A percentile compares a stretch with the other conserved stretches of the same genome.
Evolutionary conservation across 257 asterid genomes (phyloP).

Genomic region (Scutellaria barbata): DNA sequence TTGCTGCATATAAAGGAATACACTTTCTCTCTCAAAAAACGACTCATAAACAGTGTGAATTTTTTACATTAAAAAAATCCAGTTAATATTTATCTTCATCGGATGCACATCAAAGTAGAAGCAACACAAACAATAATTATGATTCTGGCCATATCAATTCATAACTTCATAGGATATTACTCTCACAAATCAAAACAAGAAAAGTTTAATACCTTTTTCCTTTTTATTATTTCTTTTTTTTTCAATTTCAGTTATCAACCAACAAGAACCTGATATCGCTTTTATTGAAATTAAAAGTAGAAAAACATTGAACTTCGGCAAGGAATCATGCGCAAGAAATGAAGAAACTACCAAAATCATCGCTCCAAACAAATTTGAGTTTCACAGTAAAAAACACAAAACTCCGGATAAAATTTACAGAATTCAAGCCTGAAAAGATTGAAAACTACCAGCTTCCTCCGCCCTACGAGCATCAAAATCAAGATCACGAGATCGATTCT

Average conservation of each 20-base stretch:
- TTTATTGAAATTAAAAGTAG: neutral
- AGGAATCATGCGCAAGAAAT: conserved; percentile 7
- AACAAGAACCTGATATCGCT: neutral
- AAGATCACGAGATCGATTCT: conserved; percentile 64
- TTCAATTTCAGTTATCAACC: neutral
- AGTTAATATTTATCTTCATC: conserved; percentile 1
- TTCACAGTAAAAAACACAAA: neutral
- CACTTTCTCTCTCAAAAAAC: conserved; percentile 26
- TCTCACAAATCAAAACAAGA: conserved; percentile 12
- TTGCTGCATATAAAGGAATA: conserved; percentile 51
- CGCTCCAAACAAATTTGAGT: conserved; percentile 19
- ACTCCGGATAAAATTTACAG: neutral
- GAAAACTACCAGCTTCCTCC: conserved; percentile 82
- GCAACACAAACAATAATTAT: conserved; percentile 4
- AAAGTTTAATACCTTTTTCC: neutral
- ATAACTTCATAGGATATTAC: neutral
- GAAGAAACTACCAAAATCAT: conserved; percentile 7
- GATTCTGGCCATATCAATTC: conserved; percentile 3
- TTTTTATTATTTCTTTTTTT: neutral
- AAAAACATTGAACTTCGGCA: neutral
- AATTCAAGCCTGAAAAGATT: conserved; percentile 18
- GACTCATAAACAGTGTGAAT: neutral
- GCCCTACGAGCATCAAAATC: conserved; percentile 95
- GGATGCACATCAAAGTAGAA: conserved; percentile 1
- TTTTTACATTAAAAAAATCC: neutral